Percentiles rank a stretch among this genome's conserved stretches.
These are phyloP conservation scores for Atalantia buxifolia DNA, from an alignment of 345 rosid species.

Conservation along the genomic window DNA sequence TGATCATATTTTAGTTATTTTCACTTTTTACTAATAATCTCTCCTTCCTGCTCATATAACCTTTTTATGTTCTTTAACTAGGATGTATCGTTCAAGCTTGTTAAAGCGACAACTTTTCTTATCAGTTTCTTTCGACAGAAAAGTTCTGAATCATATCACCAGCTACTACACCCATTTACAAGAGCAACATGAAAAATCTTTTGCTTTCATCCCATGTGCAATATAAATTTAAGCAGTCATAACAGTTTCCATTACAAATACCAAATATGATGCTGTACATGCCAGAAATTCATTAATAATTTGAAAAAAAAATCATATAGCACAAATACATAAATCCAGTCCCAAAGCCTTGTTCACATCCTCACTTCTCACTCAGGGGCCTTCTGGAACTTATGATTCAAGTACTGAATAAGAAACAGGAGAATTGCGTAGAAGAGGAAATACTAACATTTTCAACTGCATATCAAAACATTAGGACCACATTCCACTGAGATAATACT, in stretches of 20 bases:
- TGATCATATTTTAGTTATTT: background rate
- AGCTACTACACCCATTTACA: background rate
- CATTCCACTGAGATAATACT: background rate
- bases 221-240: background rate
- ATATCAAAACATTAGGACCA: background rate
- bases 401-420: background rate
- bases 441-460: background rate
- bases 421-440: background rate
- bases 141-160: background rate
- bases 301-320: background rate
- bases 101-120: background rate
- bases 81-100: background rate
- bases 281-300: background rate
- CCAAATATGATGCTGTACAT: background rate
- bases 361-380: background rate
- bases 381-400: background rate
- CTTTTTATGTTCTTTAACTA: background rate
- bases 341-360: background rate
- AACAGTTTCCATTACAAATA: background rate
- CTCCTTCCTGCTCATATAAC: background rate
- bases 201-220: background rate
- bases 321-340: background rate
- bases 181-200: background rate
- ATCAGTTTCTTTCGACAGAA: background rate
- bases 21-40: background rate